These are phyloP conservation scores for Oenanthe javanica DNA, from an alignment of 140 eudicot genomes.

Conservation along the genomic window DNA sequence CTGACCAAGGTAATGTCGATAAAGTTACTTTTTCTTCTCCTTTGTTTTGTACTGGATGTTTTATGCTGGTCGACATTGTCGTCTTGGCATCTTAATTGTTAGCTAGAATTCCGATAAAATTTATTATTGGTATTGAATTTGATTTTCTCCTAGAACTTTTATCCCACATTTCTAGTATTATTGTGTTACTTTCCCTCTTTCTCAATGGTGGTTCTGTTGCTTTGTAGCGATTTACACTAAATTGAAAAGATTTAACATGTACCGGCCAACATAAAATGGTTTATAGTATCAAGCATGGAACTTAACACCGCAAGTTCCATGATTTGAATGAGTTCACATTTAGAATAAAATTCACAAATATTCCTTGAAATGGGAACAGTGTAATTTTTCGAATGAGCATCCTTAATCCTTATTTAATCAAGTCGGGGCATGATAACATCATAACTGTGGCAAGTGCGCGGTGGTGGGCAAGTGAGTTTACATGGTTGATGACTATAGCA, in stretches of 20 bases:
- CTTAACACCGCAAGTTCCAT: background rate
- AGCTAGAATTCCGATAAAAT: background rate
- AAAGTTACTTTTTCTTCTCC: background rate
- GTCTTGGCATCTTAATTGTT: background rate
- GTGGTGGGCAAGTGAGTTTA: background rate
- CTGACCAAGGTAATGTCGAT: constrained; percentile 64
- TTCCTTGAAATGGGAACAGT: background rate
- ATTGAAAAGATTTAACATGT: background rate
- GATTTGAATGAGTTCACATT: background rate
- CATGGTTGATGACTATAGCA: background rate
- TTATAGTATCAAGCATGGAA: background rate
- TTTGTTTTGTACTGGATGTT: background rate
- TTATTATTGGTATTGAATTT: background rate
- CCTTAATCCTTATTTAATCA: background rate
- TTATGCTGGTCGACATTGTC: background rate
- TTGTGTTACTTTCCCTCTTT: background rate
- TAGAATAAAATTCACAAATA: background rate
- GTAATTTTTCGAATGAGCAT: background rate
- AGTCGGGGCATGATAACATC: background rate
- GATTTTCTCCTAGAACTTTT: background rate
- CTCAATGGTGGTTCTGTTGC: background rate
- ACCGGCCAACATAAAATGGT: background rate
- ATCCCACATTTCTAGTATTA: background rate
- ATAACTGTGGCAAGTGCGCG: background rate
- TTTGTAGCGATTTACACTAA: background rate